Conservation (phyloP, 1,139 yeast genomes). For the Eremothecium coryli region DNA sequence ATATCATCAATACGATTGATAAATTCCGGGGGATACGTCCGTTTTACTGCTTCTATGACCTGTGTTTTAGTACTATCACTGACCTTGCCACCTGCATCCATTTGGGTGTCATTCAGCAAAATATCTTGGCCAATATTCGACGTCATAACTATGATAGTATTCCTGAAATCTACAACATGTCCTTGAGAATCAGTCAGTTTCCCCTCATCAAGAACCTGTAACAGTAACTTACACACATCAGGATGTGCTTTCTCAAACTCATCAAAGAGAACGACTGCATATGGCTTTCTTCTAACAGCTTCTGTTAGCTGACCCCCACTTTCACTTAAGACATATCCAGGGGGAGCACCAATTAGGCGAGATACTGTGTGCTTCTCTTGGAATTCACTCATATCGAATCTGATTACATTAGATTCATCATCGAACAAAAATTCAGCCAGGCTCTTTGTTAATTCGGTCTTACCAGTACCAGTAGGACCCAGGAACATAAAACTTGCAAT, state of each 20-base stretch:
- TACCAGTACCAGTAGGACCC: slow-evolving; percentile 98
- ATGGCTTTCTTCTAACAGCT: slow-evolving; percentile 91
- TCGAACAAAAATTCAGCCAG: slow-evolving; percentile 87
- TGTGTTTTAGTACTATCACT: slow-evolving; percentile 40
- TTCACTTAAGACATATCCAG: slow-evolving; percentile 95
- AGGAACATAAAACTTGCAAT: slow-evolving; percentile 92
- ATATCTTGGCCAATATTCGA: slow-evolving; percentile 93
- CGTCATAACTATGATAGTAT: slow-evolving; percentile 94
- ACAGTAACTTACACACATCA: slow-evolving; percentile 75
- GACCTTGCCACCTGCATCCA: slow-evolving; percentile 42
- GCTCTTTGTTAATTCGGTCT: slow-evolving; percentile 87
- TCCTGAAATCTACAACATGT: slow-evolving; percentile 83
- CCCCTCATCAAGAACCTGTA: slow-evolving; percentile 94
- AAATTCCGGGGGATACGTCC: slow-evolving; percentile 85
- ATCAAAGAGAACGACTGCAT: slow-evolving; percentile 84
- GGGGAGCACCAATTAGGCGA: slow-evolving; percentile 92
- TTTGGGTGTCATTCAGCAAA: slow-evolving; percentile 53
- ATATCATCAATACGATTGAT: slow-evolving; percentile 88
- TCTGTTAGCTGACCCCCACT: slow-evolving; percentile 90
- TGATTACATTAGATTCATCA: slow-evolving; percentile 71
- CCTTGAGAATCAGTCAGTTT: slow-evolving; percentile 92
- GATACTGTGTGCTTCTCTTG: slow-evolving; percentile 90
- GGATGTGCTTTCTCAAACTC: slow-evolving; percentile 97
- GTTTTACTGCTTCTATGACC: slow-evolving; percentile 60
- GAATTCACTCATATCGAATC: slow-evolving; percentile 97